phyloP scores from a whole-genome alignment of 1,284 basidiomycete genomes.

The Ganoderma sp. region DNA sequence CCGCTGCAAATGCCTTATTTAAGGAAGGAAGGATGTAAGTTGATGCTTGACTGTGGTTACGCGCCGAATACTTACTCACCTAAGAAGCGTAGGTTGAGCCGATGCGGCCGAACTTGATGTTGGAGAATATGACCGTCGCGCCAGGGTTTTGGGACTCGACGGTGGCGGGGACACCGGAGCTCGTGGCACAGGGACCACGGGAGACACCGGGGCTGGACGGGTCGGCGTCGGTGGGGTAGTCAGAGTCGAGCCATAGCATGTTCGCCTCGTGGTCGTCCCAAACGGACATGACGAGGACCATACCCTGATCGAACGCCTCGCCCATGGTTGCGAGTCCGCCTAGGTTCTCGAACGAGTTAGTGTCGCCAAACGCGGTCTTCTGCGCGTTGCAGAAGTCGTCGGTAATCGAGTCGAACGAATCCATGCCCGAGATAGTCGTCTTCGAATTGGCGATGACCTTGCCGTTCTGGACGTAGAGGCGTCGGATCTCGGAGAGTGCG shows the following conservation, averaged over 20 bases:
- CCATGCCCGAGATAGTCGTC: slow-evolving; percentile 50
- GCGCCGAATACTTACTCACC: slow-evolving; percentile 20
- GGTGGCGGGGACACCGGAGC: slow-evolving; percentile 52
- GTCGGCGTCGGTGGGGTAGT: slow-evolving; percentile 53
- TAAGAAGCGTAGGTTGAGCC: slow-evolving; percentile 49
- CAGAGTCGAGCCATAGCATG: slow-evolving; percentile 67
- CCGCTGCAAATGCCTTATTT: too few species aligned
- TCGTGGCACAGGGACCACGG: slow-evolving; percentile 58
- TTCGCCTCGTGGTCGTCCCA: slow-evolving; percentile 63
- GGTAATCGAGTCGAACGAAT: slow-evolving; percentile 45
- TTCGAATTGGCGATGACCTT: slow-evolving; percentile 57
- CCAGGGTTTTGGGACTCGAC: slow-evolving; percentile 50
- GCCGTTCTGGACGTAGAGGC: slow-evolving; percentile 59
- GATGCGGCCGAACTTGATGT: slow-evolving; percentile 62
- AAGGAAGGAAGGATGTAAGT: not conserved
- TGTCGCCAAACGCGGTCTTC: slow-evolving; percentile 47
- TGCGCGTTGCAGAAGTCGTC: slow-evolving; percentile 47
- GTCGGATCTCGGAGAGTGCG: slow-evolving; percentile 55
- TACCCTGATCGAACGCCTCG: slow-evolving; percentile 50
- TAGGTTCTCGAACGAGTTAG: slow-evolving; percentile 42
- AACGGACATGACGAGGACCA: slow-evolving; percentile 60
- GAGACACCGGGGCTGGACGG: slow-evolving; percentile 53
- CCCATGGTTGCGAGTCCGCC: slow-evolving; percentile 52
- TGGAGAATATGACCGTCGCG: slow-evolving; percentile 57
- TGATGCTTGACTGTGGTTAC: not conserved